Evolutionary conservation across 305 asterid species (phyloP).

Genomic region (Andrographis paniculata): DNA sequence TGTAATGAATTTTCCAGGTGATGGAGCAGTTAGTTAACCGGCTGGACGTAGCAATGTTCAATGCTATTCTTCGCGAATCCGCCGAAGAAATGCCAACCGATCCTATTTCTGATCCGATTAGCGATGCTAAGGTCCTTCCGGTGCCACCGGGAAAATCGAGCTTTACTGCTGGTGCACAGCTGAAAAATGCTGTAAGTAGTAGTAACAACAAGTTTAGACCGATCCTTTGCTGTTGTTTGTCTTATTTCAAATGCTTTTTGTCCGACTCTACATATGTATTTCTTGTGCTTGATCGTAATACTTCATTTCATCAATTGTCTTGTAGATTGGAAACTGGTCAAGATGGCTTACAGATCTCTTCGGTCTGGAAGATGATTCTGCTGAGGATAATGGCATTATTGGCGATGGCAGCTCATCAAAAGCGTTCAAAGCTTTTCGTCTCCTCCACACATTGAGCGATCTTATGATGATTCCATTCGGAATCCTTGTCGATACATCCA

Average conservation of each 20-base stretch:
- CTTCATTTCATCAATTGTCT: not conserved
- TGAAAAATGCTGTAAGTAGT: slow-evolving; percentile 80
- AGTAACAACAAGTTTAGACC: not conserved
- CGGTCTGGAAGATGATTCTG: slow-evolving; percentile 60
- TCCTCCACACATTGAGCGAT: slow-evolving; percentile 82
- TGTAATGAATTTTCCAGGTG: slow-evolving; percentile 31
- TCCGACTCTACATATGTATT: not conserved
- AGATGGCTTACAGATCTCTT: slow-evolving; percentile 84
- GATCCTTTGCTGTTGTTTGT: no score
- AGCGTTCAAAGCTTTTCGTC: slow-evolving; percentile 67
- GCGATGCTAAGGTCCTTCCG: slow-evolving; percentile 75
- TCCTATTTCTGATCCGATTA: slow-evolving; percentile 91
- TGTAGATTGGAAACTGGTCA: slow-evolving; percentile 92
- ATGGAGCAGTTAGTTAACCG: slow-evolving; percentile 88
- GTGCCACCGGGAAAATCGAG: slow-evolving; percentile 79
- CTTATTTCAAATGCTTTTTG: no score
- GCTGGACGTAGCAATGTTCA: slow-evolving; percentile 91
- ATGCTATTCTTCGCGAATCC: slow-evolving; percentile 85
- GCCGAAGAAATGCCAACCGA: slow-evolving; percentile 87
- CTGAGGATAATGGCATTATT: slow-evolving; percentile 23
- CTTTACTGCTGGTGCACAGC: slow-evolving; percentile 84
- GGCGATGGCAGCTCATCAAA: slow-evolving; percentile 30
- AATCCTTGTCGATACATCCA: slow-evolving; percentile 73
- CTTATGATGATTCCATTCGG: slow-evolving; percentile 95
- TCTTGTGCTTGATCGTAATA: not conserved